Base-by-base conservation (phyloP, 495 filamentous ascomycete species). In the Daldinia caldariorum region DNA sequence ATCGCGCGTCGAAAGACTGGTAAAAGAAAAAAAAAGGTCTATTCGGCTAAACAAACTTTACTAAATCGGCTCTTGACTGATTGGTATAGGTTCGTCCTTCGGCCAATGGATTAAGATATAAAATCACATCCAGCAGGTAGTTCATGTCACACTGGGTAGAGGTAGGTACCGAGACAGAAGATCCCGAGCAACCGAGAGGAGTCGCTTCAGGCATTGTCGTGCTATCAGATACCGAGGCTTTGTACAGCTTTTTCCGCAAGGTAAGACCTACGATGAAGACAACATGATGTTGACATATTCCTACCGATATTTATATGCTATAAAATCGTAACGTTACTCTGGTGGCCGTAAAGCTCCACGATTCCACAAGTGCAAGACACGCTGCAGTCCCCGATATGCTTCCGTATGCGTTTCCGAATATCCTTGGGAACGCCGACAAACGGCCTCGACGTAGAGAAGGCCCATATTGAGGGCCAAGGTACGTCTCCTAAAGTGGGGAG, bases 381-480 rank as follows among this genome's bases (percentile, higher is more conserved):
- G 31, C 56, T 58, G 22, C 72, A 77, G 43, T 73, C 72, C 7
- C 70, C 75, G 35, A 75, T 71, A 63, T 77, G 75, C 47, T 63
- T 74, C 37, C 67, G 72, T 10, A 67, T 41, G 20, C 68, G 67
- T 47, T 68, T 64, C 37, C 67, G 61, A 26, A 38, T 51, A 50
- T 47, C 43, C 41, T 75, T 75, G 9, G 61, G 70, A 26, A 75
- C 56, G 37, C 75, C 75, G 38, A 75, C 62, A 50, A 77, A 72
- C 20, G 75, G 75, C 14, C 75, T 67, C 51, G 75, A 77, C 10
- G 75, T 73, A 26, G 70, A 61, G 54, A 75, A 73, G 12, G 70
- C 64, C 75, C 75, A 77, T 13, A 77, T 72, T 0, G 73, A 77
- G 3, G 75, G 75, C 75, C 75, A 77, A 22, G 53, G 18, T 18